Base-by-base conservation (phyloP, 1,284 basidiomycete genomes). In the Inonotus hispidus region DNA sequence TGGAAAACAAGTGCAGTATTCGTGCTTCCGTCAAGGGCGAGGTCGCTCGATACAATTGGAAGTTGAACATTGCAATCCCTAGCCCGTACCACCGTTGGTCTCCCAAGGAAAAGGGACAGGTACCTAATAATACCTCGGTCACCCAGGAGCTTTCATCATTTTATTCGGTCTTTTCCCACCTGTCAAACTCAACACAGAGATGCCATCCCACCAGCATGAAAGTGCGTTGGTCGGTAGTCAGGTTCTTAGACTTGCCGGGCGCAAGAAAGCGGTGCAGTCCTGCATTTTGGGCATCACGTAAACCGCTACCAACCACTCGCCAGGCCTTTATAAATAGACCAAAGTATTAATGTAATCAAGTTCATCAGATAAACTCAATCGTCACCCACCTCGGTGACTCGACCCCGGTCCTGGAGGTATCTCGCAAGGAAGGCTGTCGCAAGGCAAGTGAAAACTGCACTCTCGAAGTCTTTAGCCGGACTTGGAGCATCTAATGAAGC, bases 211-310 rank as follows among this genome's bases (percentile, higher is more conserved):
- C 43, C 21, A 55, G 23, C 39, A 55, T 53, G 50, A 79, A 63
- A 75, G 78, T 64, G 79, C 81, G 56, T 41, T 63, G 43, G 29
- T 60, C 56, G 19, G 73, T 72, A 3, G 75, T 76, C 76, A 80
- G 79, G 60, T 73, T 71, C 60, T 78, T 77, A 78, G 78, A 80
- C 53, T 73, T 73, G 23, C 68, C 67, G 75, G 77, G 77, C 13
- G 72, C 73, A 1, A 79, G 78, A 67, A 82, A 81, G 49, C 43
- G 74, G 65, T 82, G 80, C 68, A 83, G 72, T 1, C 81, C 80
- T 19, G 79, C 71, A 13, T 80, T 75, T 66, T 79, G 72, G 7
- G 79, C 81, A 54, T 71, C 73, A 32, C 79, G 71, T 38, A 81
- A 68, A 10, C 75, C 76, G 47, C 67, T 71, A 0, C 81, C 80